phyloP scores from a whole-genome alignment of 495 filamentous ascomycete genomes.

The Alectoria sarmentosa region DNA sequence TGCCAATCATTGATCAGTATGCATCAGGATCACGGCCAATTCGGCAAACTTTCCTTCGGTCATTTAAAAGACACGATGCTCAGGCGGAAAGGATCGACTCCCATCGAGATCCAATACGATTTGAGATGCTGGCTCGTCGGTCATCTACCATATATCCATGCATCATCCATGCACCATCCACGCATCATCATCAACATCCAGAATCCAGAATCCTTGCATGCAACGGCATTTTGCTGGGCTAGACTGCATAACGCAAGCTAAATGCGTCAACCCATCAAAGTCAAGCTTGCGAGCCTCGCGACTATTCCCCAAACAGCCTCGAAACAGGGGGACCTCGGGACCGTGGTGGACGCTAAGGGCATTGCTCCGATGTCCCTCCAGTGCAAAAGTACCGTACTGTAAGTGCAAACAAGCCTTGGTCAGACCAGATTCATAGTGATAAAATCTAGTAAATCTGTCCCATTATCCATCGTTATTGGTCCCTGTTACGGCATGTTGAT shows the following conservation, averaged over 20 bases:
- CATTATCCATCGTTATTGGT: no score
- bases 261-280: no score
- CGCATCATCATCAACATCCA: no score
- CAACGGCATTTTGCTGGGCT: neutral
- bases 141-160: neutral
- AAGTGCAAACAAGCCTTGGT: no score
- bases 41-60: neutral
- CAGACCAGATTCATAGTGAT: no score
- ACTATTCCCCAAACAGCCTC: neutral
- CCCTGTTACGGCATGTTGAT: no score
- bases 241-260: neutral
- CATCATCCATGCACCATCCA: neutral
- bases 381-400: no score
- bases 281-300: neutral
- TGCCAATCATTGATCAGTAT: conserved; percentile 1
- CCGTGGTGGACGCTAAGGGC: no score
- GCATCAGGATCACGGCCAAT: no score
- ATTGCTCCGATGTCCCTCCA: neutral
- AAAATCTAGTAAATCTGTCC: no score
- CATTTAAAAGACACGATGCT: neutral
- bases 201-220: no score
- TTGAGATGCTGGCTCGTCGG: neutral
- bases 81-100: neutral
- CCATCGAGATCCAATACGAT: neutral
- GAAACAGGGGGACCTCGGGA: no score